These are phyloP conservation scores for Falciphora oryzae DNA, from an alignment of 2,329 filamentous ascomycete species.

Conservation along the genomic window DNA sequence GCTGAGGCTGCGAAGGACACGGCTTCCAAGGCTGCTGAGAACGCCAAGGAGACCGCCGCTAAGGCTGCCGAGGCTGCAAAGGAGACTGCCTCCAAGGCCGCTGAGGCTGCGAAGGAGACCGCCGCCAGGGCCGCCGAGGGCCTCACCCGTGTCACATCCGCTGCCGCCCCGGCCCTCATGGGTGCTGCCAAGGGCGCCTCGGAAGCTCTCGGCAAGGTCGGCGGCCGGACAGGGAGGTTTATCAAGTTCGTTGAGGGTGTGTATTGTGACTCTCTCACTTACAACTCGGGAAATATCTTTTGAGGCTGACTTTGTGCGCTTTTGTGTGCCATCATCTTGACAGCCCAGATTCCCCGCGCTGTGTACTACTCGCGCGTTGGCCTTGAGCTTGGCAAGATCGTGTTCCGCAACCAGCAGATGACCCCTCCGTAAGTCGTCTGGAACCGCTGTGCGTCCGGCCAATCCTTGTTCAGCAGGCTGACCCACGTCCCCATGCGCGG, in stretches of 20 bases:
- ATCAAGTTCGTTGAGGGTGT: constrained; percentile 82
- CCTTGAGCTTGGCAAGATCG: constrained; percentile 79
- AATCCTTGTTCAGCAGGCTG: background rate
- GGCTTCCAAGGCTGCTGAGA: constrained; percentile 31
- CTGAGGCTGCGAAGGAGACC: constrained; percentile 38
- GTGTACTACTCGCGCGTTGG: constrained; percentile 90
- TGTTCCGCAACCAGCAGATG: constrained; percentile 88
- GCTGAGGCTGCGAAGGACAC: constrained; percentile 27
- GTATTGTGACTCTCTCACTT: constrained; percentile 28
- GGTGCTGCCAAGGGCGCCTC: constrained; percentile 64
- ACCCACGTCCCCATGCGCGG: background rate
- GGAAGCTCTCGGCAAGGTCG: constrained; percentile 66
- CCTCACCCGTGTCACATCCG: constrained; percentile 72
- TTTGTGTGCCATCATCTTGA: background rate
- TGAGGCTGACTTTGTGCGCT: background rate
- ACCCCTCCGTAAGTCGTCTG: constrained; percentile 73
- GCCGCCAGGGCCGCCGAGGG: constrained; percentile 70
- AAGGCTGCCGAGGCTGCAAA: constrained; percentile 37
- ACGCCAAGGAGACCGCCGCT: constrained; percentile 31
- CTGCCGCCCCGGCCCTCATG: constrained; percentile 71
- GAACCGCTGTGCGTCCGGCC: background rate
- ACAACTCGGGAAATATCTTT: background rate
- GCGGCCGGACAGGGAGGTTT: constrained; percentile 74
- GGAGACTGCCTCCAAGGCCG: constrained; percentile 39
- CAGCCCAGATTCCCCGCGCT: constrained; percentile 79